These are phyloP conservation scores for Talaromyces pinophilus DNA, from an alignment of 2,329 filamentous ascomycete genomes.

Conservation along the genomic window DNA sequence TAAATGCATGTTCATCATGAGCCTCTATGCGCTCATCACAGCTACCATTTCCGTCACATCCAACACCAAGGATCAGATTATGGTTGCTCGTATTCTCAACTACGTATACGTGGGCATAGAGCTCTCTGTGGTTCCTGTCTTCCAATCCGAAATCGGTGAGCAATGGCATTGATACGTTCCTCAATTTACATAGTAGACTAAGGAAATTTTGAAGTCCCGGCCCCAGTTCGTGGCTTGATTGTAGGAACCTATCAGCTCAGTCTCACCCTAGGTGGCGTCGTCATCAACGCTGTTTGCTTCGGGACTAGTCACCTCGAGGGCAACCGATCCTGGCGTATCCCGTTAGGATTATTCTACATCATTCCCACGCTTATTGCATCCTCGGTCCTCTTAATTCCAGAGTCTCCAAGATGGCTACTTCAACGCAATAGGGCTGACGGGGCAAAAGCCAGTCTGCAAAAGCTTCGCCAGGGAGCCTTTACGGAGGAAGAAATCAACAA, in stretches of 20 bases:
- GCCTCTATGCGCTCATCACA: not conserved
- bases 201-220: not conserved
- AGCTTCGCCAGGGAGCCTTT: not conserved
- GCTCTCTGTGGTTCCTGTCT: slow-evolving; percentile 4
- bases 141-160: slow-evolving; percentile 9
- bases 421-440: not conserved
- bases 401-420: slow-evolving; percentile 16
- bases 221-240: not conserved
- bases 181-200: not conserved
- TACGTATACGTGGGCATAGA: slow-evolving; percentile 12
- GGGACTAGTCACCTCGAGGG: not conserved
- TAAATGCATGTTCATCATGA: slow-evolving; percentile 13
- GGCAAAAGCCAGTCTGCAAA: not conserved
- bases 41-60: slow-evolving; percentile 7
- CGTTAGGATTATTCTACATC: slow-evolving; percentile 10
- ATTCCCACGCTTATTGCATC: not conserved
- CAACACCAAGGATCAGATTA: slow-evolving; percentile 7
- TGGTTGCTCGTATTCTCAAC: not conserved
- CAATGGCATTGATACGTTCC: not conserved
- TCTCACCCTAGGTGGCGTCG: not conserved
- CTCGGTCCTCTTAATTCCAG: not conserved
- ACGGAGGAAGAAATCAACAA: not conserved
- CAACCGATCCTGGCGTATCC: not conserved
- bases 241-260: slow-evolving; percentile 15
- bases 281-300: not conserved